phyloP scores from a whole-genome alignment of 2,329 filamentous ascomycete genomes.

The Arthrobotrys musiformis region DNA sequence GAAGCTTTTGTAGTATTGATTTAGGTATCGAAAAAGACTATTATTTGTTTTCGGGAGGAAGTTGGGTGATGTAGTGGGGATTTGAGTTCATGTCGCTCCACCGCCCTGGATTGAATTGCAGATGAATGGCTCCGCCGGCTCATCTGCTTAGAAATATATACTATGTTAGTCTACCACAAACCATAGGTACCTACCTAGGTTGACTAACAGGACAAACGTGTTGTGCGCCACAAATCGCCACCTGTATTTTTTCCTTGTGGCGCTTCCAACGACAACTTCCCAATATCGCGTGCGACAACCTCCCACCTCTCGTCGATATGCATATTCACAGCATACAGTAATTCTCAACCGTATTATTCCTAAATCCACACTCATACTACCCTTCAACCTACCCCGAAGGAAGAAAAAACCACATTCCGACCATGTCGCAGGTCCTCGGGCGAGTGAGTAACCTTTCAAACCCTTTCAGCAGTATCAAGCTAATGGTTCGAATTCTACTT shows the following conservation, averaged over 20 bases:
- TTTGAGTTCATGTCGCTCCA: too few relatives aligned
- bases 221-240: neutral
- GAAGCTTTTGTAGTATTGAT: too few relatives aligned
- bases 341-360: neutral
- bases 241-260: neutral
- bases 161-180: too few relatives aligned
- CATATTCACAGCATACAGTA: neutral
- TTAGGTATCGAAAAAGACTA: too few relatives aligned
- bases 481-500: neutral
- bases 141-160: constrained; percentile 12
- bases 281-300: neutral
- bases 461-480: neutral
- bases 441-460: constrained; percentile 69
- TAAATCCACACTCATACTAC: neutral
- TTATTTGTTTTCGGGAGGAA: too few relatives aligned
- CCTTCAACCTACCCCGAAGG: neutral
- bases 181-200: too few relatives aligned
- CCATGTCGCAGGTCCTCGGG: constrained; percentile 83
- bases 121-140: neutral
- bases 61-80: too few relatives aligned
- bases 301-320: neutral
- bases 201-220: too few relatives aligned
- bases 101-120: neutral
- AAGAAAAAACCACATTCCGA: constrained; percentile 57
- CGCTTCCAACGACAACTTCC: neutral